A percentile compares a stretch with the other conserved stretches of the same genome.
Evolutionary conservation across 75 land plant genomes (phyloP).

Genomic region (Ceratopteris richardii): DNA sequence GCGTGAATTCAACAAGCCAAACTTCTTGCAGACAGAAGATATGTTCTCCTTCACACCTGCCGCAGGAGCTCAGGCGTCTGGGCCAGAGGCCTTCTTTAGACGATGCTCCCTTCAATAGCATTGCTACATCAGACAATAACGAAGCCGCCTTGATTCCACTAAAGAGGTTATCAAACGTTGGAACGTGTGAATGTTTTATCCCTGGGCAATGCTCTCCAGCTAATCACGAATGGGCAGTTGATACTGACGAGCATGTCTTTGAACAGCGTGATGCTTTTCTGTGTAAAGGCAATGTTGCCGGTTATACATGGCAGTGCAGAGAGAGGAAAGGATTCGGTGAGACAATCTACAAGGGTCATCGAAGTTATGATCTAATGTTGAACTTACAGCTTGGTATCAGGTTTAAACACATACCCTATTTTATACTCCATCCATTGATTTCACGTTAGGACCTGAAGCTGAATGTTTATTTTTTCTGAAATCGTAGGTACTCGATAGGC

Average conservation of each 20-base stretch:
- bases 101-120: background rate
- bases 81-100: too few relatives aligned
- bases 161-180: background rate
- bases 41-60: background rate
- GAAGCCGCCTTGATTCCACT: background rate
- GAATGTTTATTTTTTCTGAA: too few relatives aligned
- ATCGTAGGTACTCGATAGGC: constrained; percentile 76
- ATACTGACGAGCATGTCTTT: background rate
- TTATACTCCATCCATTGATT: too few relatives aligned
- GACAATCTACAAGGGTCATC: constrained; percentile 62
- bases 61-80: background rate
- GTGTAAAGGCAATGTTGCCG: constrained; percentile 12
- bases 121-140: background rate
- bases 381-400: constrained; percentile 78
- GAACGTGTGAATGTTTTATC: background rate
- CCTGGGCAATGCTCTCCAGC: background rate
- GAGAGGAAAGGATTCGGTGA: constrained; percentile 71
- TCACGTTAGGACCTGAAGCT: too few relatives aligned
- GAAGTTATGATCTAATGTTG: constrained; percentile 72
- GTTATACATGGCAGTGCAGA: constrained; percentile 31
- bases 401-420: too few relatives aligned
- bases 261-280: background rate
- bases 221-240: background rate
- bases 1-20: background rate
- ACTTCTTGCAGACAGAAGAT: background rate